Evolutionary conservation across 371 early-diverging fungal genomes (phyloP).

Genomic region (Chytridium lagenaria): DNA sequence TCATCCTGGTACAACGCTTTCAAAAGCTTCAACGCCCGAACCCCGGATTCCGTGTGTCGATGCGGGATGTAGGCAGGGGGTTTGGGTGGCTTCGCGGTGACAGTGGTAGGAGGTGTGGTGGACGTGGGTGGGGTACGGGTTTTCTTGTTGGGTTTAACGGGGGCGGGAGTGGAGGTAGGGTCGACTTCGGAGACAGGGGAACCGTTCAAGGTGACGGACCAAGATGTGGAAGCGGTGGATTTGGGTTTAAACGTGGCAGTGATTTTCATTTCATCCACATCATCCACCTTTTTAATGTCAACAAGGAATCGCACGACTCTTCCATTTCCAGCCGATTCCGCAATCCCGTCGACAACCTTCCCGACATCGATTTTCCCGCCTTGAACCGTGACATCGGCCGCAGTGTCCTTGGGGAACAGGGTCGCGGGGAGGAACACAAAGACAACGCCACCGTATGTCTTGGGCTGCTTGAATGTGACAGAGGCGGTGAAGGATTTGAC

Average conservation of each 20-base stretch:
- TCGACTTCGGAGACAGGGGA: no score
- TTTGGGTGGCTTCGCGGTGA: conserved; percentile 12
- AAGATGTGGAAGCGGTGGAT: no score
- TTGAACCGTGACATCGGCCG: conserved; percentile 21
- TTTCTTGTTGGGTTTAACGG: no score
- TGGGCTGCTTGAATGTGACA: not conserved
- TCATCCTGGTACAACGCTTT: conserved; percentile 19
- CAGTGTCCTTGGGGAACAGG: conserved; percentile 6
- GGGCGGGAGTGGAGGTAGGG: no score
- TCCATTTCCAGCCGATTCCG: conserved; percentile 1
- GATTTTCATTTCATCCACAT: not conserved
- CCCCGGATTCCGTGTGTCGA: conserved; percentile 38
- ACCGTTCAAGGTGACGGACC: no score
- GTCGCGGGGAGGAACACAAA: not conserved
- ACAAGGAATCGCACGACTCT: not conserved
- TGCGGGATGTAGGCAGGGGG: conserved; percentile 37
- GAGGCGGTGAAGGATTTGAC: not conserved
- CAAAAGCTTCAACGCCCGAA: conserved; percentile 34
- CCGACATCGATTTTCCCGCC: conserved; percentile 12
- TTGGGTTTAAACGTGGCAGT: no score
- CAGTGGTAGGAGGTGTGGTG: no score
- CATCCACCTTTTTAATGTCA: not conserved
- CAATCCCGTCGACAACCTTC: conserved; percentile 2
- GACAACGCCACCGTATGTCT: not conserved
- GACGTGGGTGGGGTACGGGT: no score